Evolutionary conservation across 305 asterid species (phyloP).

Genomic region (Withania somnifera): DNA sequence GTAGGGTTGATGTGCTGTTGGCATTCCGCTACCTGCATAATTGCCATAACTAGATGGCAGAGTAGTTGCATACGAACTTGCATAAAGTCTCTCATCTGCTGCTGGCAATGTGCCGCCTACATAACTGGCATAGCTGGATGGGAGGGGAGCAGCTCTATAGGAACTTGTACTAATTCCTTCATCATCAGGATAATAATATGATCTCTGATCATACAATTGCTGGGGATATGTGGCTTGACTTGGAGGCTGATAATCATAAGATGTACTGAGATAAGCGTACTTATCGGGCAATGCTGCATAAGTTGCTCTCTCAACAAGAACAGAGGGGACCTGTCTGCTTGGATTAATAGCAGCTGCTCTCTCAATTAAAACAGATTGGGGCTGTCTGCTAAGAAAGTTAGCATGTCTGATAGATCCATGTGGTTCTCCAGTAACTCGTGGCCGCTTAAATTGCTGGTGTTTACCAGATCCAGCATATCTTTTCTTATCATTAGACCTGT

Average conservation of each 20-base stretch:
- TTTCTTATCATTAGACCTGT: constrained; percentile 2
- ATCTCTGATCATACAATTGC: constrained; percentile 2
- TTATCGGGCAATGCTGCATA: background rate
- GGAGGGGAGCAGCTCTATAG: constrained; percentile 3
- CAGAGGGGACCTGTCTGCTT: background rate
- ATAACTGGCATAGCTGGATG: background rate
- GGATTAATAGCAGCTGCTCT: background rate
- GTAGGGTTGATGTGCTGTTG: constrained; percentile 6
- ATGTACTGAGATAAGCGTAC: background rate
- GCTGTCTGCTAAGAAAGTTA: background rate
- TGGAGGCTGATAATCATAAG: constrained; percentile 9
- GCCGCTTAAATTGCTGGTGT: constrained; percentile 4
- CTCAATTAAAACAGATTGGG: background rate
- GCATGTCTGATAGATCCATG: background rate
- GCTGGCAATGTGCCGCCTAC: background rate
- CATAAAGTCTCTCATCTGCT: background rate
- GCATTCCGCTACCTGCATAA: background rate
- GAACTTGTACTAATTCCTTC: background rate
- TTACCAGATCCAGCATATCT: background rate
- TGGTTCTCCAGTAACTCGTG: background rate
- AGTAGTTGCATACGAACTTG: background rate
- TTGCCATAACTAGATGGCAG: background rate
- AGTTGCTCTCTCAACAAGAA: background rate
- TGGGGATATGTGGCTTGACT: constrained; percentile 1
- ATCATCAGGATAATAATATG: constrained; percentile 4